Evolutionary conservation across 2,329 filamentous ascomycete species (phyloP), one percentile per base, ranked within the genome.

Genomic region (Neopestalotiopsis sp.): DNA sequence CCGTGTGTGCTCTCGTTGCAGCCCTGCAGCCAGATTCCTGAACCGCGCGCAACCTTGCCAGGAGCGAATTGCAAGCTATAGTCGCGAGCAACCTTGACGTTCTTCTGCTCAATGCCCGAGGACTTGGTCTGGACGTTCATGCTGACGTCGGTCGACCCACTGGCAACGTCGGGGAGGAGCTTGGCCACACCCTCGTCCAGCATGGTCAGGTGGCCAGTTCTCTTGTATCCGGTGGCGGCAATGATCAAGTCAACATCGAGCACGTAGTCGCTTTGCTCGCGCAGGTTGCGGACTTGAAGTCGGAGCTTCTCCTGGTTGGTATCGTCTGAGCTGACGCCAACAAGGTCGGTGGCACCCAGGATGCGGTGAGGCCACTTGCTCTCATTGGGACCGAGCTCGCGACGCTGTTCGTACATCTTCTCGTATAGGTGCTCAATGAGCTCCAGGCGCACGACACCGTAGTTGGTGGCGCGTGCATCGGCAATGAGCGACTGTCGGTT

Each of bases 1-100:
- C 95, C 95, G 80, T 98, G 95, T 42, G 94, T 97, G 71, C 87
- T 90, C 84, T 98, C 95, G 79, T 94, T 97, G 83, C 95, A 98
- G 40, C 95, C 95, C 80, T 98, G 96, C 74, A 98, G 85, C 92
- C 93, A 98, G 69, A 98, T 86, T 3, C 95, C 95, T 14, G 94
- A 92, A 59, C 91, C 89, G 0, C 86, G 78, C n/a, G 89, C 87
- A 42, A 98, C 91, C 62, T 88, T 86, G 38, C 88, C 90, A 1
- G 88, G 83, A 63, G 88, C 86, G 77, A 97, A 94, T 69, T 90
- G 83, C 63, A 98, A 89, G 65, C 87, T 87, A 80, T 98, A 98
- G 79, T 98, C 89, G 66, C 95, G 88, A 40, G 86, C 85, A 1
- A 97, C 92, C 17, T 68, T 71, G 14, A 78, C 69, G 5, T 72